These are phyloP conservation scores for Pittosporum tobira DNA, from an alignment of 129 eudicot genomes.

Conservation along the genomic window DNA sequence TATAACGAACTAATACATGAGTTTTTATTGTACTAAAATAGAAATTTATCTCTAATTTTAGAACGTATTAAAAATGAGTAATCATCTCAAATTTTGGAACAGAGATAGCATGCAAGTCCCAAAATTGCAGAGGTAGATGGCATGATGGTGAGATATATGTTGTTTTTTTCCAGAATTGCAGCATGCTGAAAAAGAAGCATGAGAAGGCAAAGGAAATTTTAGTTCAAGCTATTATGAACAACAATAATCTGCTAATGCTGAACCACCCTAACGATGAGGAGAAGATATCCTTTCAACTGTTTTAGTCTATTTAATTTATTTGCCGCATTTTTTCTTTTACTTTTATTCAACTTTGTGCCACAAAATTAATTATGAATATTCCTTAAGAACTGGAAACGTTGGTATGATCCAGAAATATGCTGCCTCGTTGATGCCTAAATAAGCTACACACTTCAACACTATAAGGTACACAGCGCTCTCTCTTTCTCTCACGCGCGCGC, in stretches of 20 bases:
- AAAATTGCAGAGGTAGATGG: neutral
- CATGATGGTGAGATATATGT: neutral
- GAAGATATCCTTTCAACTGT: constrained; percentile 59
- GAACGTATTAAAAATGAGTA: too few species aligned
- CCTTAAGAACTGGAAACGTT: constrained; percentile 45
- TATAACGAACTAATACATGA: too few species aligned
- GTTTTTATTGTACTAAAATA: too few species aligned
- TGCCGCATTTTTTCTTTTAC: neutral
- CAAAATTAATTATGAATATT: constrained; percentile 8
- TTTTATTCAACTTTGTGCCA: neutral
- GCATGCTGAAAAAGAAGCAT: constrained; percentile 66
- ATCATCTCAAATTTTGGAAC: too few species aligned
- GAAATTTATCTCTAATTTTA: too few species aligned
- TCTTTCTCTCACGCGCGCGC: too few species aligned
- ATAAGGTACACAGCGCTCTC: constrained; percentile 19
- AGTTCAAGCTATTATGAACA: constrained; percentile 70
- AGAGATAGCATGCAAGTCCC: too few species aligned
- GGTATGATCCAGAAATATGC: constrained; percentile 42
- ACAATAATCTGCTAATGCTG: constrained; percentile 66
- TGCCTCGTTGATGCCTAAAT: too few species aligned
- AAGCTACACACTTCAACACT: constrained; percentile 6
- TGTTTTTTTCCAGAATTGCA: constrained; percentile 54
- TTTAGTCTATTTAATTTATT: too few species aligned
- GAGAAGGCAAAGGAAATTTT: constrained; percentile 82
- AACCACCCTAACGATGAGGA: constrained; percentile 55